phyloP scores from a whole-genome alignment of 768 basidiomycete genomes.

The Fomitopsis pulvina region DNA sequence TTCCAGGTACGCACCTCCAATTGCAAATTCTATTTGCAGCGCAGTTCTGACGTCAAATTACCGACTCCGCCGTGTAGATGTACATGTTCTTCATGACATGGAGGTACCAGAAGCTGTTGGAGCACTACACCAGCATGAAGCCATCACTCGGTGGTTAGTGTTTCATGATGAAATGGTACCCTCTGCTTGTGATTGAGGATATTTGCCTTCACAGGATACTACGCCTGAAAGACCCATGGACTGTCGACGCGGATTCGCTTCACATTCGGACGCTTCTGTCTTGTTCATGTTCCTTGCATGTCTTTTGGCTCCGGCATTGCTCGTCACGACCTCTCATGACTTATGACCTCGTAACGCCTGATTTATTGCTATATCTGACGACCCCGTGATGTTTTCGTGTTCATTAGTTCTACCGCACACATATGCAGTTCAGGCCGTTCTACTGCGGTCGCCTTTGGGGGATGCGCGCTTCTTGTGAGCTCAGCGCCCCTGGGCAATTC shows the following conservation, averaged over 20 bases:
- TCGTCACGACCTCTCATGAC: slow-evolving; percentile 22
- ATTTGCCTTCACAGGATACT: slow-evolving; percentile 24
- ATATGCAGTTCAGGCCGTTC: background rate
- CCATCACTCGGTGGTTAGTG: slow-evolving; percentile 55
- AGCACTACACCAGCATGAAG: slow-evolving; percentile 60
- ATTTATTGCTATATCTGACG: slow-evolving; percentile 19
- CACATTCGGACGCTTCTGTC: slow-evolving; percentile 4
- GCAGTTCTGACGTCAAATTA: background rate
- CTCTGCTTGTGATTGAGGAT: slow-evolving; percentile 2
- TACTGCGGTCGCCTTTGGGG: background rate
- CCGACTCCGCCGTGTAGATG: slow-evolving; percentile 33
- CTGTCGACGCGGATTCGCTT: slow-evolving; percentile 1
- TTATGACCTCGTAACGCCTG: slow-evolving; percentile 20
- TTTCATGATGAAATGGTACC: background rate
- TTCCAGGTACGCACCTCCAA: slow-evolving; percentile 49
- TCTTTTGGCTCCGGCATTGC: slow-evolving; percentile 7
- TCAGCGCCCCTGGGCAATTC: background rate
- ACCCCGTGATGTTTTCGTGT: background rate
- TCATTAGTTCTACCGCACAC: background rate
- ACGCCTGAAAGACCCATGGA: slow-evolving; percentile 19
- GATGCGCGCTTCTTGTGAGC: background rate
- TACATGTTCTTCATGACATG: slow-evolving; percentile 76
- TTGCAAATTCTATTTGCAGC: background rate
- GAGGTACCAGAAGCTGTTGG: slow-evolving; percentile 65
- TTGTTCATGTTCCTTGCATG: slow-evolving; percentile 8